A percentile compares a stretch with the other conserved stretches of the same genome.
phyloP scores from a whole-genome alignment of 2,329 filamentous ascomycete genomes.

The Huntiella abstrusa region DNA sequence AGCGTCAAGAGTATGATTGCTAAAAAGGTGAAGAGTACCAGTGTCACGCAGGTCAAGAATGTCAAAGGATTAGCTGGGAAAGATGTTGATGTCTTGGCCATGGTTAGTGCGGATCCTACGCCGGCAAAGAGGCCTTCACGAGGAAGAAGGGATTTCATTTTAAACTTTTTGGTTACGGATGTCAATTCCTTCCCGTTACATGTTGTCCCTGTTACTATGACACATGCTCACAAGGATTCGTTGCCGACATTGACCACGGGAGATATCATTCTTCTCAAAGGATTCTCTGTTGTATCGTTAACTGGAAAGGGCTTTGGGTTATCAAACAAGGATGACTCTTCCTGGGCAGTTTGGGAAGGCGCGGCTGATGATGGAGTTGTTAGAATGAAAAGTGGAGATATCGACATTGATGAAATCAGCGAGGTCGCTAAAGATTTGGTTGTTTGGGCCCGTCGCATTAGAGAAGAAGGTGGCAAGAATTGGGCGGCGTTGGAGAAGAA shows the following conservation, averaged over 20 bases:
- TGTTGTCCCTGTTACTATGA: conserved; percentile 37
- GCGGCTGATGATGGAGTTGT: conserved; percentile 16
- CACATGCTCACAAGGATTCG: conserved; percentile 36
- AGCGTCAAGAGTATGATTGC: conserved; percentile 27
- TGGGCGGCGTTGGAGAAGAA: conserved; percentile 10
- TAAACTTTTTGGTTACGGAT: conserved; percentile 39
- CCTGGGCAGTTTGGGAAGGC: conserved; percentile 42
- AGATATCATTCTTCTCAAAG: conserved; percentile 38
- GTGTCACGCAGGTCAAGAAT: conserved; percentile 32
- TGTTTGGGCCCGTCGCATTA: conserved; percentile 1
- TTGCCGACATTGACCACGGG: conserved; percentile 36
- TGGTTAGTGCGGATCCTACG: conserved; percentile 32
- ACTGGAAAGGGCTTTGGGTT: conserved; percentile 37
- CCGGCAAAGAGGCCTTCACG: conserved; percentile 35
- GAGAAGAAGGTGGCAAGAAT: conserved; percentile 1
- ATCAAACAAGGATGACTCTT: conserved; percentile 33
- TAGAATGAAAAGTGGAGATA: conserved; percentile 39
- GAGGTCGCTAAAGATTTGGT: conserved; percentile 12
- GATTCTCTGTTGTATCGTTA: conserved; percentile 34
- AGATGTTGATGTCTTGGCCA: conserved; percentile 33
- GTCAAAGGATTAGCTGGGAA: conserved; percentile 21
- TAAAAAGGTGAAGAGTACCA: conserved; percentile 29
- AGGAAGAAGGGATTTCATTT: conserved; percentile 39
- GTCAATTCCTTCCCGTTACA: conserved; percentile 30
- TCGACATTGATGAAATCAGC: conserved; percentile 35